Evolutionary conservation across 257 asterid genomes (phyloP), one percentile per base, ranked within the genome.

Genomic region (Plectranthus barbatus): DNA sequence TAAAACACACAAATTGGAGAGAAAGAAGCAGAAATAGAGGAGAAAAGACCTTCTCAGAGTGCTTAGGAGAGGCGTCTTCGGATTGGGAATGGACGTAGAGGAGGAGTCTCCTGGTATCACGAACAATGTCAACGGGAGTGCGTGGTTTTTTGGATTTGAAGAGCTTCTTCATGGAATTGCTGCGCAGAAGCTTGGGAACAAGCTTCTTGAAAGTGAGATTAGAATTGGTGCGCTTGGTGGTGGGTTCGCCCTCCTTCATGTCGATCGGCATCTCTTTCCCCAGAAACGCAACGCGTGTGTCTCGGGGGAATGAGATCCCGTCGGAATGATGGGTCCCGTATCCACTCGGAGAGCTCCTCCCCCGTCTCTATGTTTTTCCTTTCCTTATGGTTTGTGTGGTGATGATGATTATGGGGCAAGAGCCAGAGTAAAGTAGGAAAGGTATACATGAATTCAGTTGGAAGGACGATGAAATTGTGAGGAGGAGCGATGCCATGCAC

Each of bases 61-160:
- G 84, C 69, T 71, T 86, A 31, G 79, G 67, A 21, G 68, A 75
- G 55, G 29, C 54, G 4, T 54, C 23, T 5, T 63, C 70, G 17
- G 70, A 52, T 13, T 52, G 60, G 2, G 84, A 73, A 62, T 78
- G 36, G 18, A 88, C 64, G 72, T 58, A 77, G 3, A 62, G 24
- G 10, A 86, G 74, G 71, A 88, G 49, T 4, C 45, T 79, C 56
- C 70, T 84, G 0, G 85, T 71, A 1, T 76, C 76, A 1, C 76
- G 67, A 0, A 91, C 95, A 33, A 88, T 63, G 0, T 88, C 92
- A 39, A 70, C 69, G 7, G 94, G 86, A 26, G 77, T 12, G 61
- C 76, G 53, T 0, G 92, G 86, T 24, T 80, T 72, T 71, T 77
- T 91, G 44, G 84, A 51, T 65, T 79, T 88, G 72, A 86, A 91